phyloP scores from a whole-genome alignment of 306 rosid genomes.

The Fragaria ananassa region DNA sequence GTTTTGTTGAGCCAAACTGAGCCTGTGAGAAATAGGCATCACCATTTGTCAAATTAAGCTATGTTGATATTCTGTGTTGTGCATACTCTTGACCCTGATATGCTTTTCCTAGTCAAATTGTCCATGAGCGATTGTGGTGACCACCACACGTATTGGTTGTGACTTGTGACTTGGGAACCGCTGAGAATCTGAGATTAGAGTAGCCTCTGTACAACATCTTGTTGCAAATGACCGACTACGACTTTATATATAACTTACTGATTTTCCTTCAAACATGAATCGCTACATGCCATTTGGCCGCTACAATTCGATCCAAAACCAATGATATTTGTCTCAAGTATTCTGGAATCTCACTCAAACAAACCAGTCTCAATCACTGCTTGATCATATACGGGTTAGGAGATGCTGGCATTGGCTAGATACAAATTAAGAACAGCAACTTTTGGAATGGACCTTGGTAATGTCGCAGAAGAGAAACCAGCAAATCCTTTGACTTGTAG shows the following conservation, averaged over 20 bases:
- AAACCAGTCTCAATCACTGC: neutral
- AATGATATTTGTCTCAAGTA: neutral
- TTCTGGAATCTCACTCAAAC: neutral
- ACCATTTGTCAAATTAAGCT: neutral
- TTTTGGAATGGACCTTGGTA: neutral
- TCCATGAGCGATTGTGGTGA: neutral
- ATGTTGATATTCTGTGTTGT: neutral
- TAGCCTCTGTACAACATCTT: neutral
- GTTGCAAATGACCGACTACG: neutral
- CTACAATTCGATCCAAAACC: neutral
- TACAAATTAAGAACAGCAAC: neutral
- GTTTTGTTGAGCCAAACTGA: neutral
- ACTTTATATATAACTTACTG: neutral
- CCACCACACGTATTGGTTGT: too few species aligned
- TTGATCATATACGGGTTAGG: neutral
- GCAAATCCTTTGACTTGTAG: neutral
- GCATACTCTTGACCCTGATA: neutral
- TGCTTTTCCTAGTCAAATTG: neutral
- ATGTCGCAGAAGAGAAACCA: neutral
- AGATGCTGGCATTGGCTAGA: slow-evolving; percentile 6
- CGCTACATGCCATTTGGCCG: neutral
- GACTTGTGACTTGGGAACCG: neutral
- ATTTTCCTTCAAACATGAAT: neutral
- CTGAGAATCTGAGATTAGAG: neutral
- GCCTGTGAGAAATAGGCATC: neutral